Percentiles rank a stretch among this genome's conserved stretches.
Evolutionary conservation across 805 yeast species (phyloP).

Genomic region (Zygoascus bituminiphila): DNA sequence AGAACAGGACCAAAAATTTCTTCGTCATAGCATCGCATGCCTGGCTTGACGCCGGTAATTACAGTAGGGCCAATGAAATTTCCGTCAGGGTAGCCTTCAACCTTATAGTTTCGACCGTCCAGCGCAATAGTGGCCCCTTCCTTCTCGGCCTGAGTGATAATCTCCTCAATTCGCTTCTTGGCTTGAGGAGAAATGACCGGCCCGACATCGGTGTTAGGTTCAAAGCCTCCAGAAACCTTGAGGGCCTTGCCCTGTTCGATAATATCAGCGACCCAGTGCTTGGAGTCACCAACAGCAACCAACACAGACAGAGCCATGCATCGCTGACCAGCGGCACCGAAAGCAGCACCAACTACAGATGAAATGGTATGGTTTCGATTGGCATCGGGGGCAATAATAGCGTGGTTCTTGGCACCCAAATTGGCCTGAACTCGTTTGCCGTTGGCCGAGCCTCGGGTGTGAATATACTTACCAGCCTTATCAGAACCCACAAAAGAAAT

Average conservation of each 20-base stretch:
- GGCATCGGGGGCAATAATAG: slow-evolving; percentile 66
- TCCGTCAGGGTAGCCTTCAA: slow-evolving; percentile 47
- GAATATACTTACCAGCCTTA: slow-evolving; percentile 68
- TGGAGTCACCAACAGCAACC: slow-evolving; percentile 61
- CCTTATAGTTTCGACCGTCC: slow-evolving; percentile 51
- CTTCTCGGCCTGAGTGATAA: slow-evolving; percentile 49
- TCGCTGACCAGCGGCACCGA: slow-evolving; percentile 81
- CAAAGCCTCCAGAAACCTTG: slow-evolving; percentile 60
- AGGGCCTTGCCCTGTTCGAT: slow-evolving; percentile 49
- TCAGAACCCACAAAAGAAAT: slow-evolving; percentile 75
- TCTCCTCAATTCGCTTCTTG: slow-evolving; percentile 44
- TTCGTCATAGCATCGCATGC: slow-evolving; percentile 64
- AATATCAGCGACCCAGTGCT: slow-evolving; percentile 55
- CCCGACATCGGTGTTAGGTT: slow-evolving; percentile 53
- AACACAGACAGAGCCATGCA: slow-evolving; percentile 73
- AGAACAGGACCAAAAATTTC: slow-evolving; percentile 76
- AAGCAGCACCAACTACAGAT: slow-evolving; percentile 66
- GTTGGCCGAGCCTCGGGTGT: slow-evolving; percentile 53
- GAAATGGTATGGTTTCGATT: slow-evolving; percentile 54
- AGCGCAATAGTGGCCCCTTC: slow-evolving; percentile 56
- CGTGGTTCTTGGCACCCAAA: slow-evolving; percentile 73
- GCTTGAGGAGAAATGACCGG: slow-evolving; percentile 62
- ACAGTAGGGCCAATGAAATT: slow-evolving; percentile 70
- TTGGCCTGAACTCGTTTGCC: slow-evolving; percentile 74
- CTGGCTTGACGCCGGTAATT: slow-evolving; percentile 51